Percentiles rank a stretch among this genome's conserved stretches.
Conservation (phyloP, 176 grass and related monocot genomes). For the Phragmites australis region DNA sequence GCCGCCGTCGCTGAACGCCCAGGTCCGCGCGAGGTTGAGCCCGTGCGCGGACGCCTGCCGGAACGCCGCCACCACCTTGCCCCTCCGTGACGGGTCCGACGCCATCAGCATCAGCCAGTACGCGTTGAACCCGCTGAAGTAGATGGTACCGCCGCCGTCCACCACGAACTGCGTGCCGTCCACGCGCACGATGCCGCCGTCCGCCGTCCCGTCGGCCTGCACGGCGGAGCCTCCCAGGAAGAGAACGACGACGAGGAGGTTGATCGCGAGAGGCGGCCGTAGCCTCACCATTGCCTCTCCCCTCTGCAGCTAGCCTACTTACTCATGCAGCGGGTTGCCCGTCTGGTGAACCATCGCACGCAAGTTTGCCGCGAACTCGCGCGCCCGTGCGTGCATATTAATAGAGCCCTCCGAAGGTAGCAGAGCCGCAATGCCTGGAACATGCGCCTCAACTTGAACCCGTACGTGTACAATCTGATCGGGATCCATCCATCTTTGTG, state of each 20-base stretch:
- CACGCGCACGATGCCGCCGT: slow-evolving; percentile 16
- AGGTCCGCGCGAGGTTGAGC: slow-evolving; percentile 63
- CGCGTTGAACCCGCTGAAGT: slow-evolving; percentile 87
- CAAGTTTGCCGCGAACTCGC: not conserved
- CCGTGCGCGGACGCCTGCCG: slow-evolving; percentile 48
- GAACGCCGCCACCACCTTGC: slow-evolving; percentile 51
- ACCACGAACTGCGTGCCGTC: slow-evolving; percentile 51
- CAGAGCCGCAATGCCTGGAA: not conserved
- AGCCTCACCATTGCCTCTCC: not conserved
- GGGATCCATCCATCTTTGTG: too few relatives aligned
- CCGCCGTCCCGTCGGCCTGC: not conserved
- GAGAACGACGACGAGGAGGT: not conserved
- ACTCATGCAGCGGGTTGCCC: not conserved
- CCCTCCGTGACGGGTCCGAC: slow-evolving; percentile 31
- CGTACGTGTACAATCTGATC: not conserved
- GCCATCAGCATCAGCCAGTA: slow-evolving; percentile 85
- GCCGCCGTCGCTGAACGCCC: slow-evolving; percentile 87
- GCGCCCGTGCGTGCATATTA: slow-evolving; percentile 1
- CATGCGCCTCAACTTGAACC: not conserved
- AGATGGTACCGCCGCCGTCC: slow-evolving; percentile 27
- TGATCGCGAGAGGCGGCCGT: not conserved
- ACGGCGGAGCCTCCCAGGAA: not conserved
- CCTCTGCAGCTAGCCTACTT: not conserved
- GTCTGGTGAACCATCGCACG: not conserved
- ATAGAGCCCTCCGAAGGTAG: not conserved